Evolutionary conservation across 2,329 filamentous ascomycete genomes (phyloP), one percentile per base, ranked within the genome.

Genomic region (Aplosporella prunicola): DNA sequence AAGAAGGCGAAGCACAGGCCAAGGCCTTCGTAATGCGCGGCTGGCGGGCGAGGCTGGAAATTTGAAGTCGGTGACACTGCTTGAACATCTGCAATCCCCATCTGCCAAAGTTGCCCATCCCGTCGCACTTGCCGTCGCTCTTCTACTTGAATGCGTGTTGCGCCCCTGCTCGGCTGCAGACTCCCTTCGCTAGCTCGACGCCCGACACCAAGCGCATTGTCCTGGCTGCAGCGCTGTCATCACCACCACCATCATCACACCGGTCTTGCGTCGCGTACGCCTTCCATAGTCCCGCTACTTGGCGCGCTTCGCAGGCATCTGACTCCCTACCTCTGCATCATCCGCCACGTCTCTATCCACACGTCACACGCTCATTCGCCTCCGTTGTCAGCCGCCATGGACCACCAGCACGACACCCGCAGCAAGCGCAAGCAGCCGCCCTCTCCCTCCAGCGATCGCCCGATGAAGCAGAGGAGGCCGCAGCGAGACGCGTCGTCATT

Each of bases 361-460:
- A 11, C 8, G n/a, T 17, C 30, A 16, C 32, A 40, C 13, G 15
- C 10, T n/a, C 22, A 25, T 23, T 25, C 26, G 15, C 26, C 17
- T 27, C 32, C 25, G 9, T n/a, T 9, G 11, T 20, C n/a, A 25
- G 27, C 32, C 38, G 15, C 9, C 32, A 40, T 40, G 38, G 32
- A 40, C 22, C 26, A 32, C 26, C 31, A 34, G 25, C 38, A 34
- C 26, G 32, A 35, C 37, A 69, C 37, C 49, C 57, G 66, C 46
- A 55, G 60, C 31, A 76, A 76, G 58, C 70, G 72, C 55, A 75
- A 74, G 57, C 68, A 67, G 50, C 70, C 67, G 45, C 66, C 69
- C 11, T 15, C 25, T 16, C 60, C 68, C 23, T 56, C 59, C 39
- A 57, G 60, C 32, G 69, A 74, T 42, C 68, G 71, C 38, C 71